A percentile compares a stretch with the other conserved stretches of the same genome.
These are phyloP conservation scores for Akanthomyces lecanii DNA, from an alignment of 2,329 filamentous ascomycete genomes.

Conservation along the genomic window DNA sequence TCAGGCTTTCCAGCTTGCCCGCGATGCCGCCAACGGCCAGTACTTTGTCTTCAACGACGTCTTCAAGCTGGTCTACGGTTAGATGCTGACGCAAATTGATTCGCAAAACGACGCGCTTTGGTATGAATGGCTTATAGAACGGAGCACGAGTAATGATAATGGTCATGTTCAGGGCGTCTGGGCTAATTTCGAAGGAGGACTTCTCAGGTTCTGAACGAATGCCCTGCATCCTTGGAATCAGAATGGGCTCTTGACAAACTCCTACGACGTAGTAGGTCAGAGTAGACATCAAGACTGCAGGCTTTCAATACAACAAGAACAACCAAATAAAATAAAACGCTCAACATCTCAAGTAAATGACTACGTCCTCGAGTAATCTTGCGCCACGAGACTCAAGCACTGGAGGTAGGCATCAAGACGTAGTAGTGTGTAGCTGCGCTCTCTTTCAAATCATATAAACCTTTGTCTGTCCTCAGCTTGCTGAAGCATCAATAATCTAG, in stretches of 20 bases:
- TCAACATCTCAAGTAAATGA: no score
- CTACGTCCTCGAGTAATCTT: no score
- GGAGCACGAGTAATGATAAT: conserved; percentile 2
- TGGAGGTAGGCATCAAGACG: no score
- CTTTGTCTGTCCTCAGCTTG: neutral
- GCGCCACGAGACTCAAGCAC: no score
- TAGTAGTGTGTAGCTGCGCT: no score
- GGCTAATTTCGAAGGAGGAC: neutral
- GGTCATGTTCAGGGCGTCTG: neutral
- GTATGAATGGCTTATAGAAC: conserved; percentile 10
- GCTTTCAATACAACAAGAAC: neutral
- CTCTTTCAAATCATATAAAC: no score
- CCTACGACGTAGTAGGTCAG: neutral
- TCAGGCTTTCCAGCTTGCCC: conserved; percentile 81
- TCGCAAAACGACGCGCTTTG: neutral
- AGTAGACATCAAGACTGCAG: neutral
- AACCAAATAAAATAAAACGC: neutral
- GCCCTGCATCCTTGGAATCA: neutral
- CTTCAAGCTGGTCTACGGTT: conserved; percentile 81
- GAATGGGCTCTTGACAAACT: neutral
- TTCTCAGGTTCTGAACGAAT: neutral
- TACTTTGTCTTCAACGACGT: conserved; percentile 93
- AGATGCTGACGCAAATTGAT: conserved; percentile 20
- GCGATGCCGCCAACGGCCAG: conserved; percentile 55
- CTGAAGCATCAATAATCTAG: neutral